Percentiles rank a stretch among this genome's conserved stretches.
Conservation (phyloP, 2,329 filamentous ascomycete species). For the Penicillium thymicola region DNA sequence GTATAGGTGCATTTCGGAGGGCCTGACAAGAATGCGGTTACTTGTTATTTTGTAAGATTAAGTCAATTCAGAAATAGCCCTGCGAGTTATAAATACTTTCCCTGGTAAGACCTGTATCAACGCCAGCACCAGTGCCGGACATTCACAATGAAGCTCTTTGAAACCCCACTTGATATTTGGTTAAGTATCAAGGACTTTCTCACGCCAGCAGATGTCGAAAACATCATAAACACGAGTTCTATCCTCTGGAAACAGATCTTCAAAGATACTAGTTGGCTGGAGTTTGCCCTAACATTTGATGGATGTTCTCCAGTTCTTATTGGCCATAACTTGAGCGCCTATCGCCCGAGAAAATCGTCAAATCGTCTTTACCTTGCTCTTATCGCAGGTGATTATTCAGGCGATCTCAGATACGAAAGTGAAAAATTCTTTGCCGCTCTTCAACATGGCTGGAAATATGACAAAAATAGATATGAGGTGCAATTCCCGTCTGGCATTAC, state of each 20-base stretch:
- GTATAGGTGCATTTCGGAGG: too few relatives aligned
- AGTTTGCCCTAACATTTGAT: background rate
- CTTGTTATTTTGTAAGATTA: too few relatives aligned
- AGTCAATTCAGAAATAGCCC: too few relatives aligned
- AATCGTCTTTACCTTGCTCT: background rate
- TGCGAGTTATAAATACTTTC: too few relatives aligned
- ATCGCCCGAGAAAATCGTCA: background rate
- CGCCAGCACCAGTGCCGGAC: background rate
- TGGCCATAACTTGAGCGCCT: background rate
- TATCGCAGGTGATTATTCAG: background rate
- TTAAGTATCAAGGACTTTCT: background rate
- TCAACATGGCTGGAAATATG: background rate
- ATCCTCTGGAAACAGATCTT: background rate
- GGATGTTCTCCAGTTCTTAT: background rate
- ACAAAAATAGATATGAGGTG: background rate
- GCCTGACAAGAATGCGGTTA: too few relatives aligned
- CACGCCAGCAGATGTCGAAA: background rate
- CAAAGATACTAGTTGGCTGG: background rate
- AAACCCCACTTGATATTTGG: background rate
- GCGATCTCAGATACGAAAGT: background rate
- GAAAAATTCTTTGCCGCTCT: background rate
- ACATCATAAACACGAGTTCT: background rate
- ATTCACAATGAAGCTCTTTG: background rate
- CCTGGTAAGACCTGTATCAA: too few relatives aligned
- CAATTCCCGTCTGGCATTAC: background rate